These are phyloP conservation scores for Aureobasidium mangrovei DNA, from an alignment of 2,329 filamentous ascomycete genomes.

Conservation along the genomic window DNA sequence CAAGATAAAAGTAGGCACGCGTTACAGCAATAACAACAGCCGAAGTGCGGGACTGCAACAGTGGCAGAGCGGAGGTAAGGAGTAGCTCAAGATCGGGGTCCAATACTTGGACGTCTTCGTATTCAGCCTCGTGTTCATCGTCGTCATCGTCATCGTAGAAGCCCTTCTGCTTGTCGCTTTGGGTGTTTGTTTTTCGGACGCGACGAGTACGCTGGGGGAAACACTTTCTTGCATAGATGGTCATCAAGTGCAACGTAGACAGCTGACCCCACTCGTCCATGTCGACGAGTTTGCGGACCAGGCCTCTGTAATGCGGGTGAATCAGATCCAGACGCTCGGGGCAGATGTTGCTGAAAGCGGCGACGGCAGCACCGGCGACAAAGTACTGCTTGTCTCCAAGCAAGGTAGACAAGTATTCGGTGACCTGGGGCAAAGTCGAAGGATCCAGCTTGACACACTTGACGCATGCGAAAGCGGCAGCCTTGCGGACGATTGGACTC, in stretches of 20 bases:
- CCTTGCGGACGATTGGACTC: conserved; percentile 87
- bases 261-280: conserved; percentile 99
- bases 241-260: conserved; percentile 71
- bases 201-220: conserved; percentile 64
- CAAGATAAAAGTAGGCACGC: conserved; percentile 75
- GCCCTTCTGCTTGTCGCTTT: conserved; percentile 38
- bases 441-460: conserved; percentile 93
- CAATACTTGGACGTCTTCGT: conserved; percentile 51
- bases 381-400: conserved; percentile 85
- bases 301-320: conserved; percentile 75
- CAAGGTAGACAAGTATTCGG: conserved; percentile 70
- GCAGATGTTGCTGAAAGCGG: conserved; percentile 81
- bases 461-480: conserved; percentile 85
- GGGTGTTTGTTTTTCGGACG: conserved; percentile 42
- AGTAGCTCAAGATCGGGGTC: conserved; percentile 79
- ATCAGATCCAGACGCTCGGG: conserved; percentile 81
- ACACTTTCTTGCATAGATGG: conserved; percentile 74
- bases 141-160: conserved; percentile 70
- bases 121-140: conserved; percentile 37
- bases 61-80: conserved; percentile 67
- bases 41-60: conserved; percentile 86
- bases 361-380: conserved; percentile 88
- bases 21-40: conserved; percentile 84
- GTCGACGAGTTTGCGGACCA: conserved; percentile 87
- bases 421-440: conserved; percentile 70